A percentile compares a stretch with the other conserved stretches of the same genome.
phyloP scores from a whole-genome alignment of 2,329 filamentous ascomycete genomes.

The Cercospora brassicicola region DNA sequence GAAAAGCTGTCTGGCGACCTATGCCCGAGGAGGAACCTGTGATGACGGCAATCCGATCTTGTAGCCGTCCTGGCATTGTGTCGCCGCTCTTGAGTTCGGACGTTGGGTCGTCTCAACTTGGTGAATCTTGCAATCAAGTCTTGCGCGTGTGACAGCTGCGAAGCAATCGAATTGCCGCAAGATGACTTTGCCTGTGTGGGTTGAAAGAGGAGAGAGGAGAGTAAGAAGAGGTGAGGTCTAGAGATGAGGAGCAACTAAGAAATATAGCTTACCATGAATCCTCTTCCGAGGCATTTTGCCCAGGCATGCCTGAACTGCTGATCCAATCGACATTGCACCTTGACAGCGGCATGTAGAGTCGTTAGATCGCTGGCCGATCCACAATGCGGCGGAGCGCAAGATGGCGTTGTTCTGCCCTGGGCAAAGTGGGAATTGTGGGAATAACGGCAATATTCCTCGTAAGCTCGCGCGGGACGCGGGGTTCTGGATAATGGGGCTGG shows the following conservation, averaged over 20 bases:
- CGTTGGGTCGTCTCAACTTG: neutral
- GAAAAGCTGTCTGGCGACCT: constrained; percentile 38
- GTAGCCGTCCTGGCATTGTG: constrained; percentile 29
- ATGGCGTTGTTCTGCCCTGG: neutral
- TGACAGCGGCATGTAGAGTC: constrained; percentile 9
- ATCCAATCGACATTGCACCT: neutral
- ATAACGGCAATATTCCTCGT: neutral
- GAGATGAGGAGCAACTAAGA: neutral
- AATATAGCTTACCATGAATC: neutral
- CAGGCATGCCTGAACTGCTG: neutral
- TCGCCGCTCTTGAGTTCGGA: neutral
- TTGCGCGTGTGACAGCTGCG: neutral
- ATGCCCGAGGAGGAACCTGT: constrained; percentile 40
- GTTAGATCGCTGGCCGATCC: neutral
- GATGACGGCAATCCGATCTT: constrained; percentile 36
- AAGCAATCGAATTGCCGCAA: neutral
- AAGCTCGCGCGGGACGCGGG: neutral
- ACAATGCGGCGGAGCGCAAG: neutral
- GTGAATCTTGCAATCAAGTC: neutral
- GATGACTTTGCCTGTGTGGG: neutral
- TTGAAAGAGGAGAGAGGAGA: neutral
- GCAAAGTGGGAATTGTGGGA: neutral
- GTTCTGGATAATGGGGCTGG: neutral
- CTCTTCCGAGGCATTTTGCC: neutral
- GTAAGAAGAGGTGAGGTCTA: neutral